Base-by-base conservation (phyloP, 768 basidiomycete genomes). In the Tephrocybe sp. region DNA sequence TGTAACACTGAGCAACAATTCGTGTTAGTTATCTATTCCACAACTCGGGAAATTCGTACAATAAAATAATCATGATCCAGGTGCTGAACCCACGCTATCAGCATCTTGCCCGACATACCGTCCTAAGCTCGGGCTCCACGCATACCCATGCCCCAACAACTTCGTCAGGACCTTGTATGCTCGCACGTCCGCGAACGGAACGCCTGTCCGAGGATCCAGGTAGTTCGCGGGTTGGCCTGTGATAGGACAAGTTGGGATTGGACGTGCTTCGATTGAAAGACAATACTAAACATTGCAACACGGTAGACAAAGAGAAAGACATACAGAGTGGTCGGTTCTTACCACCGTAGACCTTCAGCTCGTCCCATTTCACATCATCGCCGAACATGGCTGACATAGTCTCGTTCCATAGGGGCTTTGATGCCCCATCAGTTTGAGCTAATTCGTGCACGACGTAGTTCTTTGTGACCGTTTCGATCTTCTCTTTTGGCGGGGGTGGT, bases 351-450 rank as follows among this genome's bases (percentile, higher is more conserved):
- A 86, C 85, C 53, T 76, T 81, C 18, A 89, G 51, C 24, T 85
- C 78, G 45, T 88, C 83, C 90, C 90, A 98, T 42, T 85, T 78
- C 8, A 86, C 85, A 58, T 95, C 87, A 45, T 88, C 76, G 1
- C 95, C 93, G 59, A 98, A 92, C 72, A 96, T 76, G 1, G 90
- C 85, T 6, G 76, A 61, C 86, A 94, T 89, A 10, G 87, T 91
- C 25, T 86, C 81, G 41, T 70, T 73, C 87, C 89, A 88, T 0
- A 67, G 62, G 0, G 88, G 85, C 51, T 82, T 81, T 0, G 72
- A 66, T 0, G 68, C 66, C 4, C 70, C 71, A 20, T 75, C 68
- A 1, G 67, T 62, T 54, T 86, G 81, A 2, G 68, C 72, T 2
- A 75, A 56, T 57, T 89, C 86, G 60, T 90, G 85, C 2, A 91